Base-by-base conservation (phyloP, 345 rosid genomes). In the Viola odorata region DNA sequence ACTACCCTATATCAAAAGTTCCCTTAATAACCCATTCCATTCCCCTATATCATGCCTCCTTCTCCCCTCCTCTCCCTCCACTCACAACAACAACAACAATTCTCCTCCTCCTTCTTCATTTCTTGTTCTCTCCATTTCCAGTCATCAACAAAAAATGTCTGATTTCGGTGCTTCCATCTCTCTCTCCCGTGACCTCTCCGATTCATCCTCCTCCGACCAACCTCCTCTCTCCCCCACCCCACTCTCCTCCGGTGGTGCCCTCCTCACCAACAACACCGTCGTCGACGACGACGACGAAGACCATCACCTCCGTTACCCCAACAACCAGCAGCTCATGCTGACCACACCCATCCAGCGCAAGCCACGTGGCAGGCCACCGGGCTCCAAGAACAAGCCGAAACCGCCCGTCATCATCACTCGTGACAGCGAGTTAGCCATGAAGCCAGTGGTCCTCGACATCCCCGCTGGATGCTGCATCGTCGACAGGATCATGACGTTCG, bases 321-420 rank as follows among this genome's bases (percentile, higher is more conserved):
- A 14, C 41, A n/a, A n/a, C 14, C 51, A n/a, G 1, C 32, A 1
- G 14, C 39, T 39, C 57, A 58, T 41, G 51, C 12, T 52, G 53
- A 51, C 50, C 12, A 47, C n/a, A 7, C 32, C 12, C 13, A 47
- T 3, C 10, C 50, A 9, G 50, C 58, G 52, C 36, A 84, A 73
- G 71, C 82, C 81, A 0, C 64, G 82, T 23, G 89, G 89, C 2
- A 69, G 89, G 8, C 89, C 89, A 0, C 84, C 76, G 0, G 87
- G 87, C 3, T 82, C 87, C 13, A 82, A 82, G 67, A 85, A 85
- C 80, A 85, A 75, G 57, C 81, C 87, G 7, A 82, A 82, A 45
- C 77, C 81, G 0, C 84, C 91, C 16, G n/a, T 77, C 37, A 58
- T 79, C 23, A 50, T 82, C 37, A 68, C 76, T 40, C 48, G 63